A percentile compares a stretch with the other conserved stretches of the same genome.
These are phyloP conservation scores for Sarcodon aspratus DNA, from an alignment of 768 basidiomycete species.

Conservation along the genomic window DNA sequence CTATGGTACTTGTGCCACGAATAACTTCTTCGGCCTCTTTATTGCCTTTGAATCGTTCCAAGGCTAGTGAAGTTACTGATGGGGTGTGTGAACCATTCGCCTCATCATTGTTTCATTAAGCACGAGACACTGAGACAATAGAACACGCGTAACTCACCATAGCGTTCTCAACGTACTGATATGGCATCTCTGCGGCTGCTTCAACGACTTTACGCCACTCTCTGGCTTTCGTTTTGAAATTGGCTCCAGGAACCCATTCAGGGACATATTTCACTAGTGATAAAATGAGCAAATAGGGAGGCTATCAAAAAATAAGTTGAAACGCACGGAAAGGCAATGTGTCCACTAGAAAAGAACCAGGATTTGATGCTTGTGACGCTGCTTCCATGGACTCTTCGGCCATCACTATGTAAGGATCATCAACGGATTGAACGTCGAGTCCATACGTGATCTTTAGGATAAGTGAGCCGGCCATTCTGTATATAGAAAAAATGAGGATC, in stretches of 20 bases:
- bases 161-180: too few relatives aligned
- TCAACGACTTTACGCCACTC: too few relatives aligned
- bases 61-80: conserved; percentile 48
- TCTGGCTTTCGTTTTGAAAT: conserved; percentile 7
- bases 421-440: conserved; percentile 4
- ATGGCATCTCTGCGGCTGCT: too few relatives aligned
- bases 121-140: background rate
- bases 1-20: conserved; percentile 41
- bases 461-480: conserved; percentile 9
- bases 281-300: background rate
- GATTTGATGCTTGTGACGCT: conserved; percentile 3
- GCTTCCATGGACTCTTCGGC: conserved; percentile 5
- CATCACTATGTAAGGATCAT: conserved; percentile 3
- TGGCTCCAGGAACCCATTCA: conserved; percentile 15
- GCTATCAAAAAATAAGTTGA: background rate
- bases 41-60: conserved; percentile 37
- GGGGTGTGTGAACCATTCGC: conserved; percentile 40
- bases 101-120: conserved; percentile 19
- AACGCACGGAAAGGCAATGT: conserved; percentile 5
- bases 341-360: conserved; percentile 7
- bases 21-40: conserved; percentile 49
- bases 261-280: conserved; percentile 10
- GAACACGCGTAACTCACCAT: background rate
- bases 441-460: conserved; percentile 10
- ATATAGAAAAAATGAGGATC: background rate